Evolutionary conservation across 2,329 filamentous ascomycete genomes (phyloP).

Genomic region (Fusarium buxicola): DNA sequence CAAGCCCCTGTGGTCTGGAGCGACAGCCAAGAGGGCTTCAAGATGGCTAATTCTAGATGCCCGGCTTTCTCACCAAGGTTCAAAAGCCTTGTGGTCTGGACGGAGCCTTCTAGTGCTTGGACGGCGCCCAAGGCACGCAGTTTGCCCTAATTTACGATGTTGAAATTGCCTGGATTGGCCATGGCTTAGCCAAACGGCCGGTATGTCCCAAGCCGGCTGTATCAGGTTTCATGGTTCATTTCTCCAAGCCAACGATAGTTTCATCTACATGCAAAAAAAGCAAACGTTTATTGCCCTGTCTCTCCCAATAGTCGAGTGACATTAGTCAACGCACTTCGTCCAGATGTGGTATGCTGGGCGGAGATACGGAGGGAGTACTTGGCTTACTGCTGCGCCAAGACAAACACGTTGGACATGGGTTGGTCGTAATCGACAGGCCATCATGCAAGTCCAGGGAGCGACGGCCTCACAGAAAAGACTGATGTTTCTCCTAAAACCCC

Average conservation of each 20-base stretch:
- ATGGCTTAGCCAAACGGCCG: neutral
- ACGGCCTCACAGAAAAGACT: neutral
- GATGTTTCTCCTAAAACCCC: no score
- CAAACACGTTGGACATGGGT: no score
- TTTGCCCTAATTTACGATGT: neutral
- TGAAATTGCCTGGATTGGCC: neutral
- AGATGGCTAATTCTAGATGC: neutral
- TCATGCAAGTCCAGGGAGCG: conserved; percentile 1
- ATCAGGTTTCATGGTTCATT: conserved; percentile 24
- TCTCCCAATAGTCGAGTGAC: conserved; percentile 2
- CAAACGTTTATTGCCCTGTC: neutral
- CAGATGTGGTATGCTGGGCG: no score
- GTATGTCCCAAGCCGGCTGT: conserved; percentile 10
- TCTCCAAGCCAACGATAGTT: neutral
- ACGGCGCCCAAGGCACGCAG: neutral
- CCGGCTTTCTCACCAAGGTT: neutral
- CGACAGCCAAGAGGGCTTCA: no score
- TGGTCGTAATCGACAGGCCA: neutral
- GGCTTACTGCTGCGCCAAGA: no score
- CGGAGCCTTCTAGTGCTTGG: conserved; percentile 13
- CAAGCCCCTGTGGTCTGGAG: neutral
- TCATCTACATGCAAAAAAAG: neutral
- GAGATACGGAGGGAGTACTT: no score
- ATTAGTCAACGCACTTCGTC: neutral
- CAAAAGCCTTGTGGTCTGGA: neutral